Conservation (phyloP, 805 yeast genomes). For the Wickerhamomyces queroliae region DNA sequence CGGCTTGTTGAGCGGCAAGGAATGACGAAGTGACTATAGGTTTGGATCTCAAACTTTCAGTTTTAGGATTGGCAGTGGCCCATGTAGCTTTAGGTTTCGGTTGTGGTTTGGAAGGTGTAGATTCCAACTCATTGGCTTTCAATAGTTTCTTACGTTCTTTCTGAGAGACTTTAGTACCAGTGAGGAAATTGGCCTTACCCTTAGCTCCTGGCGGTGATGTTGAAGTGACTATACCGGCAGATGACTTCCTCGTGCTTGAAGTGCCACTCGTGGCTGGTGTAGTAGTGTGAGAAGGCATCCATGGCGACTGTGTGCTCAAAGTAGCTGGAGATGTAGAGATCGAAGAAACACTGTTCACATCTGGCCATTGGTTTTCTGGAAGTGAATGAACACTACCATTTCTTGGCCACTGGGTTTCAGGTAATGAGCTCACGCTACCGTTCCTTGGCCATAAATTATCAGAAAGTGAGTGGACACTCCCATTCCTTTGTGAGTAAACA, state of each 20-base stretch:
- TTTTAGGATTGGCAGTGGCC: slow-evolving; percentile 11
- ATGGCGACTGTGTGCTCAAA: not conserved
- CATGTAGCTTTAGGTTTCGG: slow-evolving; percentile 11
- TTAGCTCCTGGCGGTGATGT: slow-evolving; percentile 9
- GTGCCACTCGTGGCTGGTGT: too few relatives aligned
- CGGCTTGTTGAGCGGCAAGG: slow-evolving; percentile 15
- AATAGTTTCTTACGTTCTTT: slow-evolving; percentile 48
- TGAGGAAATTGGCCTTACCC: slow-evolving; percentile 3
- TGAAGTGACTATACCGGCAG: slow-evolving; percentile 5
- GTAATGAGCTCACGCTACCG: not conserved
- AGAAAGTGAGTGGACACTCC: not conserved
- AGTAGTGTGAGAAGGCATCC: too few relatives aligned
- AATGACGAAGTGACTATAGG: slow-evolving; percentile 11
- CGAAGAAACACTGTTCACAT: slow-evolving; percentile 1
- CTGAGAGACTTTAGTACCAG: slow-evolving; percentile 35
- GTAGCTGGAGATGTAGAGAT: slow-evolving; percentile 6
- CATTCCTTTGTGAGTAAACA: too few relatives aligned
- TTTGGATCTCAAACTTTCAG: slow-evolving; percentile 3
- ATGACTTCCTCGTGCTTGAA: too few relatives aligned
- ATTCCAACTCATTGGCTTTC: slow-evolving; percentile 16
- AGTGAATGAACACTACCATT: slow-evolving; percentile 1
- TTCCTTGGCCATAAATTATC: slow-evolving; percentile 3
- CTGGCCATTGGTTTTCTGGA: slow-evolving; percentile 4
- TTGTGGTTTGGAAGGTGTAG: slow-evolving; percentile 1
- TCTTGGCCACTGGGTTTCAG: slow-evolving; percentile 3